Evolutionary conservation across 2,329 filamentous ascomycete genomes (phyloP), one percentile per base, ranked within the genome.

Genomic region (Pseudogymnoascus sp.): DNA sequence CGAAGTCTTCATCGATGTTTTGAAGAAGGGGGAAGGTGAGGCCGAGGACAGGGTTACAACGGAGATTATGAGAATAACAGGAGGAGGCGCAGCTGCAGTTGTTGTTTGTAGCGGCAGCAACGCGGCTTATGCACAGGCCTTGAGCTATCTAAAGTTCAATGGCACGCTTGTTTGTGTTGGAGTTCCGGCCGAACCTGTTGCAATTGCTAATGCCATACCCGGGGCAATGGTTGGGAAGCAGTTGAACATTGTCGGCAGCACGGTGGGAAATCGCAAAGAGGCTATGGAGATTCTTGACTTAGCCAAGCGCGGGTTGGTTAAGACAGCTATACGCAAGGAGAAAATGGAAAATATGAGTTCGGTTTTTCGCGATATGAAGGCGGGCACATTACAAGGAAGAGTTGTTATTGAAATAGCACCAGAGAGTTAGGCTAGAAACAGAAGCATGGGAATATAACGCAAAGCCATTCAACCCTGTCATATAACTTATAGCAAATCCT

Each of bases 1-100:
- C 0, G 86, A 89, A 71, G 80, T 83, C 67, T 89, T 89, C 74
- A 77, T 89, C 64, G 84, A 87, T 65, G 77, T 88, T 64, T 83
- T 84, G 31, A 76, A 79, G 63, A 78, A 80, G 49, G 77, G 78
- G 9, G 76, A 85, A 5, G 77, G 77, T 4, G 77, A 79, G 31
- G 37, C 5, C 37, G 37, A 40, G 37, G 37, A 40, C 37, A 40
- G 37, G 37, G 21, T 53, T 25, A 31, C 46, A 53, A 53, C 4
- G 6, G 81, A 85, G 49, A 83, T 89, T 59, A 80, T 82, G 68
- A 78, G 77, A 37, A 73, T 84, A 1, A 84, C 85, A 0, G 80
- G 78, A 2, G 84, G 84, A 0, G 86, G 86, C 25, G 86, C 84
- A 0, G 80, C 84, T 65, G 83, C 83, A 1, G 85, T 84, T 1